phyloP scores from a whole-genome alignment of 805 yeast species.

The Spathaspora sp. region DNA sequence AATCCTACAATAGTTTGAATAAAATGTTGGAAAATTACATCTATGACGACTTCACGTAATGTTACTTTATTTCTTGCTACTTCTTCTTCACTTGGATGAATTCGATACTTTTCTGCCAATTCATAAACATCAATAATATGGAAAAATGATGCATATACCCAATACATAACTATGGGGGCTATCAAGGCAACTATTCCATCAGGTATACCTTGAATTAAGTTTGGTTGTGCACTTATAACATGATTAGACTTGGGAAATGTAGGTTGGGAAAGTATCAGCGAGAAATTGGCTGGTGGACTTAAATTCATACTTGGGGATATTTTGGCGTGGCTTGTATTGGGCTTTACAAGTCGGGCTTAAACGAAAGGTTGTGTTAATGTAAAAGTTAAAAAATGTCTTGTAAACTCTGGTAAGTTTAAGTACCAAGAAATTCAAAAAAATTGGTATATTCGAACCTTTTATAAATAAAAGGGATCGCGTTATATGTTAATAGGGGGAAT shows the following conservation, averaged over 20 bases:
- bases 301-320: background rate
- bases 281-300: slow-evolving; percentile 14
- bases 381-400: background rate
- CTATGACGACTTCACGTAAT: slow-evolving; percentile 64
- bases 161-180: slow-evolving; percentile 79
- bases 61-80: slow-evolving; percentile 71
- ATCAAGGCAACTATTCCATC: slow-evolving; percentile 72
- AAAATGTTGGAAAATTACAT: slow-evolving; percentile 80
- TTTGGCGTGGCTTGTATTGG: background rate
- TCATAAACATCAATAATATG: slow-evolving; percentile 70
- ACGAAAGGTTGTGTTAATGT: background rate
- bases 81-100: slow-evolving; percentile 91
- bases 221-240: slow-evolving; percentile 2
- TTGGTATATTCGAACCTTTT: no score
- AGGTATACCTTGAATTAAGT: slow-evolving; percentile 49
- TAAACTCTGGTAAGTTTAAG: no score
- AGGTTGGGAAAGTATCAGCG: slow-evolving; percentile 11
- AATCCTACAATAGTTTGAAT: slow-evolving; percentile 76
- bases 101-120: slow-evolving; percentile 78
- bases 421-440: background rate
- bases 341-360: background rate
- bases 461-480: no score
- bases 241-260: slow-evolving; percentile 5
- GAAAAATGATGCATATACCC: slow-evolving; percentile 74
- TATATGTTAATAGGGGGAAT: no score